phyloP scores from a whole-genome alignment of 176 grass and related monocot species.

The Triticum monococcum region DNA sequence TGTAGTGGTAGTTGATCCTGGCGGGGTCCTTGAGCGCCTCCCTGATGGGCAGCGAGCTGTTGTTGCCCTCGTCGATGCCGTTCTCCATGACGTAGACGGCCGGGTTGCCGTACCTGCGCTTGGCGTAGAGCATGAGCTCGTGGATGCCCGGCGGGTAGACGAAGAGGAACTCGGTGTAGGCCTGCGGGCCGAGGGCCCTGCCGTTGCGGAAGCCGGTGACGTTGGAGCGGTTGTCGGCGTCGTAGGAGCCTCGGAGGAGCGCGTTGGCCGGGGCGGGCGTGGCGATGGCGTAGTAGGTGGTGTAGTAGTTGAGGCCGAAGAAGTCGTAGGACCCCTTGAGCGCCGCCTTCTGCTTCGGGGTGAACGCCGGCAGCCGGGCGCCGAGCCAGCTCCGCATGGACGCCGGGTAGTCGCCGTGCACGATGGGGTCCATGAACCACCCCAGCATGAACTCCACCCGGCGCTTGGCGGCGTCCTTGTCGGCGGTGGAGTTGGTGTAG shows the following conservation, averaged over 20 bases:
- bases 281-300: constrained; percentile 32
- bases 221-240: constrained; percentile 42
- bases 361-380: constrained; percentile 68
- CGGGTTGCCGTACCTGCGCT: constrained; percentile 46
- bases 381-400: constrained; percentile 53
- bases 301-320: constrained; percentile 82
- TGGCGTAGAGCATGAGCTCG: constrained; percentile 57
- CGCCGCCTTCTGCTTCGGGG: constrained; percentile 3
- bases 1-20: constrained; percentile 41
- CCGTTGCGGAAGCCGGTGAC: background rate
- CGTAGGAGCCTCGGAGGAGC: constrained; percentile 18
- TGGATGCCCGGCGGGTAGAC: constrained; percentile 43
- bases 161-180: constrained; percentile 39
- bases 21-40: constrained; percentile 46
- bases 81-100: constrained; percentile 60
- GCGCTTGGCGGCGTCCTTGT: constrained; percentile 40
- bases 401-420: constrained; percentile 61
- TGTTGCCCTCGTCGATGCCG: constrained; percentile 48
- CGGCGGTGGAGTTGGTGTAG: constrained; percentile 19
- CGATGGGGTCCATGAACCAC: constrained; percentile 74
- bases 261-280: constrained; percentile 17
- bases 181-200: constrained; percentile 23
- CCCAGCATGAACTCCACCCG: constrained; percentile 75
- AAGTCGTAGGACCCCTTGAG: constrained; percentile 64
- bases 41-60: constrained; percentile 18